Percentiles rank a stretch among this genome's conserved stretches.
These are phyloP conservation scores for Trichodelitschia bisporula DNA, from an alignment of 495 filamentous ascomycete genomes.

Conservation along the genomic window DNA sequence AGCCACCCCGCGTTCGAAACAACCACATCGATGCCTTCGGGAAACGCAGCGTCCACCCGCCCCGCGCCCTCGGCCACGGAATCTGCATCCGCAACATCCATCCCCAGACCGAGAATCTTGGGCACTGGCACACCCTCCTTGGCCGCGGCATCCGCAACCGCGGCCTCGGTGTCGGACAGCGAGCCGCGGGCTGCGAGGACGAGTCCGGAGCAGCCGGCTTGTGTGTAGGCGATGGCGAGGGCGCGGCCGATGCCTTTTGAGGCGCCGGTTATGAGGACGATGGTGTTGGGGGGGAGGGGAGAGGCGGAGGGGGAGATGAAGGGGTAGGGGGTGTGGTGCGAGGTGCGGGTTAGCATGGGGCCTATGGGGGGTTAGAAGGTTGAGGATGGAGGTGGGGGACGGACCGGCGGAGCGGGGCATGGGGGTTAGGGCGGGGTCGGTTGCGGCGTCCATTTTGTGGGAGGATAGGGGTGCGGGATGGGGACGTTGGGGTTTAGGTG, in stretches of 20 bases:
- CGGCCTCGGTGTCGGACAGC: not conserved
- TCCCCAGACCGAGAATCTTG: not conserved
- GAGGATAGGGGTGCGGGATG: too few species aligned
- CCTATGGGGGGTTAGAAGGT: too few species aligned
- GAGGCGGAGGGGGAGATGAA: too few species aligned
- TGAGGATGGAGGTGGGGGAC: too few species aligned
- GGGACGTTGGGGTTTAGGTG: too few species aligned
- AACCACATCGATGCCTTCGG: not conserved
- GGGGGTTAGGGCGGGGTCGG: too few species aligned
- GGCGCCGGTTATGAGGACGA: not conserved
- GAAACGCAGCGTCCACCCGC: not conserved
- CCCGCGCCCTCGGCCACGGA: not conserved
- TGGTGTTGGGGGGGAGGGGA: too few species aligned
- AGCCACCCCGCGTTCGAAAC: not conserved
- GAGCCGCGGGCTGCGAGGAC: not conserved
- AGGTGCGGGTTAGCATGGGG: too few species aligned
- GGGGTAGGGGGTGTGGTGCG: too few species aligned
- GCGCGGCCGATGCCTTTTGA: conserved; percentile 1
- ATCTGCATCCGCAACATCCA: not conserved
- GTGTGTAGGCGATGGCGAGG: not conserved
- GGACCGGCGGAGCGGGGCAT: too few species aligned
- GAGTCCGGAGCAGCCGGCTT: not conserved
- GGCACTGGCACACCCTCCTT: not conserved
- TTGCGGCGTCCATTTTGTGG: too few species aligned
- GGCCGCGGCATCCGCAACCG: not conserved